Evolutionary conservation across 2,329 filamentous ascomycete genomes (phyloP), one percentile per base, ranked within the genome.

Genomic region (Pseudogymnoascus pannorum): DNA sequence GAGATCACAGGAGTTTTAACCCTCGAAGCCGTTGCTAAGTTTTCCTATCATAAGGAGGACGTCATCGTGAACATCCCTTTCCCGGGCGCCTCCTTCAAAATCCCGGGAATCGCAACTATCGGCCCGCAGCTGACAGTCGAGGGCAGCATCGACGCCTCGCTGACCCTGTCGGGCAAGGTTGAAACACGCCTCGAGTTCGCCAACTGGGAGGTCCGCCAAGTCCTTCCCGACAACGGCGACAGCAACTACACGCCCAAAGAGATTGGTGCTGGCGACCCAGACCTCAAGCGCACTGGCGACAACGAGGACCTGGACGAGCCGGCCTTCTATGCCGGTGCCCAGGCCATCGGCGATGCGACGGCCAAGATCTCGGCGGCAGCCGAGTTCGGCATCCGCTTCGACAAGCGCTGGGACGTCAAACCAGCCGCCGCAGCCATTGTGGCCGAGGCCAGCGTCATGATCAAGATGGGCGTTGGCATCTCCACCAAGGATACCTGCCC

Each of bases 11-110:
- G 64, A 14, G 64, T 67, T 6, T 64, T 73, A 11, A 68, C 65
- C 11, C 60, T 73, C 38, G 69, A 73, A 24, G 69, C 68, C 4
- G 51, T 68, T 5, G 68, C 65, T 7, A 65, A 29, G 26, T 29
- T 29, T 8, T 29, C 26, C 5, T 65, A 58, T 31, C 57, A 65
- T 18, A 61, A 22, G 31, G 54, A 59, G 16, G 42, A 33, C 24
- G 36, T 54, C 7, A 57, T 64, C 29, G 24, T 18, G 35, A 33
- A 29, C 9, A 20, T 59, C 11, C 22, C 60, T 18, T 62, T n/a
- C 14, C 64, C 64, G 5, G 64, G 64, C n/a, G 60, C 64, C 11
- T 54, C 64, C 18, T 66, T 66, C 51, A 61, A 51, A 35, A 29
- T 29, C 26, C 26, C 26, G 26, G 64, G 64, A 5, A 63, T 67